Base-by-base conservation (phyloP, 345 rosid genomes). In the Melaleuca quinquenervia region DNA sequence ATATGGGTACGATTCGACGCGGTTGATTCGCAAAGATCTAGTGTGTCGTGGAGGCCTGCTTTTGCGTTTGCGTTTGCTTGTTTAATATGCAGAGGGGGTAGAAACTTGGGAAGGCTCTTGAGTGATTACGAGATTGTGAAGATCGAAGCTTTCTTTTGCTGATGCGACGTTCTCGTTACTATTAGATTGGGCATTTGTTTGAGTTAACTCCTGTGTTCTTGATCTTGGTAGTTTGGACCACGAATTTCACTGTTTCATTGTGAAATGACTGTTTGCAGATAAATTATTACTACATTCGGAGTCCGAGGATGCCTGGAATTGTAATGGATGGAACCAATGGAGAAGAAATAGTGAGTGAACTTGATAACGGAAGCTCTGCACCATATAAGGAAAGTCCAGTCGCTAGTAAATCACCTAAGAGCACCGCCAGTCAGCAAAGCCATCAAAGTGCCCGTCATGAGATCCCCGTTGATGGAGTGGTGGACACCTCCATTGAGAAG, bases 401-500 rank as follows among this genome's bases (percentile, higher is more conserved):
- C 36, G 87, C 87, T 14, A 86, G 86, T 52, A 89, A 87, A 87
- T 93, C 93, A 29, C 92, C 91, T 0, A 87, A 52, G 55, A 82
- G 86, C 62, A 26, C 87, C 22, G 51, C 58, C 44, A 87, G 90
- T 85, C 91, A 87, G 6, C 88, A 86, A 45, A 88, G 93, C 88
- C 90, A 90, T 86, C 83, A 6, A 50, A 53, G 55, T 76, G 82
- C 85, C 22, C 89, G 48, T 36, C 50, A 54, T 1, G 90, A 87
- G 75, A 85, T 24, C 52, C 88, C 90, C 14, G 54, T 82, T 52
- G 88, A 88, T 86, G 91, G 87, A 76, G 90, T 85, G 78, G 85
- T 90, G 22, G 92, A 92, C 44, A 86, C 95, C 84, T 92, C 97
- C 24, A 94, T 93, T 36, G 97, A 95, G 88, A 94, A 96, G 87